A percentile compares a stretch with the other conserved stretches of the same genome.
phyloP scores from a whole-genome alignment of 208 protist genomes.

The Lotmaria passim region DNA sequence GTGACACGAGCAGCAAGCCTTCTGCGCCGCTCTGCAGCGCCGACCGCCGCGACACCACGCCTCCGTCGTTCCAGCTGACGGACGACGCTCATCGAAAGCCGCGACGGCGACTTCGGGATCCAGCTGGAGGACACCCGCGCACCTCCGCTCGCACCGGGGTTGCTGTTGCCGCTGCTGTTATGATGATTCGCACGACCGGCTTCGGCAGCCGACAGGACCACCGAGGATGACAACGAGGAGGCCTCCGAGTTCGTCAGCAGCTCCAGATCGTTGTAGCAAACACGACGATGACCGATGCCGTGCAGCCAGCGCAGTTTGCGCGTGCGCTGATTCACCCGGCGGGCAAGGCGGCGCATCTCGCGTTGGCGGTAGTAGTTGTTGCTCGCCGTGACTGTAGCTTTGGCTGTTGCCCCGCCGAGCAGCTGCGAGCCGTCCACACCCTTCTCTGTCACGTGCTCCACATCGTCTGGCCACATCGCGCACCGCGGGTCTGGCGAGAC shows the following conservation, averaged over 20 bases:
- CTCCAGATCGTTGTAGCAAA: constrained; percentile 32
- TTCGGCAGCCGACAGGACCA: not conserved
- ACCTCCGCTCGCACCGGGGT: not conserved
- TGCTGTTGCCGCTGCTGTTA: not conserved
- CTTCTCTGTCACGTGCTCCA: not conserved
- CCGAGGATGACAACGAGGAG: constrained; percentile 11
- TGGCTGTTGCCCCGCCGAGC: too few species aligned
- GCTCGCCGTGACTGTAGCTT: too few species aligned
- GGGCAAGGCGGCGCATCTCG: constrained; percentile 31
- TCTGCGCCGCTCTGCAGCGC: not conserved
- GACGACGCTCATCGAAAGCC: constrained; percentile 21
- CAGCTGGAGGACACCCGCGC: not conserved
- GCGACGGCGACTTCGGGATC: not conserved
- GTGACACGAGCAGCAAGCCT: not conserved
- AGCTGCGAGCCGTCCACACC: too few species aligned
- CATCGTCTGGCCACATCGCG: constrained; percentile 80
- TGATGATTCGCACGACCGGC: too few species aligned
- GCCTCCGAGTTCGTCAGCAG: constrained; percentile 24
- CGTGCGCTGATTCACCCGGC: constrained; percentile 27
- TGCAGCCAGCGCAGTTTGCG: constrained; percentile 35
- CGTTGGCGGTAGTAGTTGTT: constrained; percentile 14
- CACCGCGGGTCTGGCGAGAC: constrained; percentile 52
- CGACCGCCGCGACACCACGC: not conserved
- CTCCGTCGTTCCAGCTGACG: constrained; percentile 17
- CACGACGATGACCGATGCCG: constrained; percentile 22